These are phyloP conservation scores for Coriolopsis trogii DNA, from an alignment of 1,284 basidiomycete genomes.

Conservation along the genomic window DNA sequence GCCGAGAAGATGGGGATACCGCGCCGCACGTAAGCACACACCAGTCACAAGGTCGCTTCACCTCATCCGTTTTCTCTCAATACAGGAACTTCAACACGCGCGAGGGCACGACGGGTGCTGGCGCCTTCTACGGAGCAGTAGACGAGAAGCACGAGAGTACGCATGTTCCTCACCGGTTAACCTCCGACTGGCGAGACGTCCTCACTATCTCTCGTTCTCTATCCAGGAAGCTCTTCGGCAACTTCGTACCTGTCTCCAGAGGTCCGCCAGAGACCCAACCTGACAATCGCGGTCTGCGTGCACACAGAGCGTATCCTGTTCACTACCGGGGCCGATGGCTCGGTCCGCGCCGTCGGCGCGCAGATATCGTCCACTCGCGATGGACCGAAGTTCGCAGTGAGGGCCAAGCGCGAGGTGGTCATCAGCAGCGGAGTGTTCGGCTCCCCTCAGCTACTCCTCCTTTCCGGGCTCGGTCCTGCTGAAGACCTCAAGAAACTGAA, in stretches of 20 bases:
- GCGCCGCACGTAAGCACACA: conserved; percentile 25
- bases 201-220: background rate
- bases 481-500: conserved; percentile 38
- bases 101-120: conserved; percentile 31
- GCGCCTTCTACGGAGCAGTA: conserved; percentile 29
- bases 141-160: conserved; percentile 38
- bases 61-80: too few species aligned
- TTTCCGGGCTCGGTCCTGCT: conserved; percentile 50
- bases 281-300: conserved; percentile 41
- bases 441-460: conserved; percentile 49
- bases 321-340: conserved; percentile 8
- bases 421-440: conserved; percentile 47
- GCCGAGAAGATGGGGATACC: conserved; percentile 29
- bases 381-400: conserved; percentile 30
- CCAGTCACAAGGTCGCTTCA: too few species aligned
- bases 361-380: conserved; percentile 29
- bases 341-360: conserved; percentile 32
- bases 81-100: conserved; percentile 36
- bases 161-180: background rate
- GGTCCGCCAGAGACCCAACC: conserved; percentile 41
- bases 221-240: conserved; percentile 40
- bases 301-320: conserved; percentile 34
- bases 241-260: conserved; percentile 40
- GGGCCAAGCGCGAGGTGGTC: conserved; percentile 41
- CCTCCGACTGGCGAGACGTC: too few species aligned